Evolutionary conservation across 2,329 filamentous ascomycete genomes (phyloP).

Genomic region (Pseudogymnoascus sp.): DNA sequence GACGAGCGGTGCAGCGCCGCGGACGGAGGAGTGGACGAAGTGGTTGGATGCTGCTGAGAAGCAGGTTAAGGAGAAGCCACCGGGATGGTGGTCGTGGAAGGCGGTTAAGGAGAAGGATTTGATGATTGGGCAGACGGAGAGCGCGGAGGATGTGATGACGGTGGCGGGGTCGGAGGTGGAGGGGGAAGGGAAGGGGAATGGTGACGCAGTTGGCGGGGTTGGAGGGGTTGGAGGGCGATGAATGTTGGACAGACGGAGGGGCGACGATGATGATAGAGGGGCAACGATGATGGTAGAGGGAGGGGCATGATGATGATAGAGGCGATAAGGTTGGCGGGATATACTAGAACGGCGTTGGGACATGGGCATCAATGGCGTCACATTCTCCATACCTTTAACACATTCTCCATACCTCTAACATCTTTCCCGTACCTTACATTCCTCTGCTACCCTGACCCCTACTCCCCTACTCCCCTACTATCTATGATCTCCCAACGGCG

Average conservation of each 20-base stretch:
- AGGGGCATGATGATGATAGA: background rate
- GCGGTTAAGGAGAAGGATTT: constrained; percentile 42
- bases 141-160: background rate
- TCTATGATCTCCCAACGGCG: no score
- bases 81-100: constrained; percentile 31
- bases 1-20: constrained; percentile 42
- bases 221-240: background rate
- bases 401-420: background rate
- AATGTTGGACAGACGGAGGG: background rate
- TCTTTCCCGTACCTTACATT: background rate
- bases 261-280: background rate
- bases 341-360: background rate
- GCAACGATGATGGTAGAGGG: background rate
- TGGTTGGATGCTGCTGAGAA: constrained; percentile 36
- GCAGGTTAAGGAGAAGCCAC: background rate
- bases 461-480: no score
- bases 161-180: background rate
- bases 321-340: background rate
- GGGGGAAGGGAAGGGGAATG: background rate
- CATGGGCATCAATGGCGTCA: background rate
- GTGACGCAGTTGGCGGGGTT: background rate
- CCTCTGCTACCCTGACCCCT: background rate
- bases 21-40: constrained; percentile 42
- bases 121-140: constrained; percentile 31
- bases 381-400: background rate